Evolutionary conservation across 1,139 yeast genomes (phyloP).

Genomic region (Geotrichum carabidarum): DNA sequence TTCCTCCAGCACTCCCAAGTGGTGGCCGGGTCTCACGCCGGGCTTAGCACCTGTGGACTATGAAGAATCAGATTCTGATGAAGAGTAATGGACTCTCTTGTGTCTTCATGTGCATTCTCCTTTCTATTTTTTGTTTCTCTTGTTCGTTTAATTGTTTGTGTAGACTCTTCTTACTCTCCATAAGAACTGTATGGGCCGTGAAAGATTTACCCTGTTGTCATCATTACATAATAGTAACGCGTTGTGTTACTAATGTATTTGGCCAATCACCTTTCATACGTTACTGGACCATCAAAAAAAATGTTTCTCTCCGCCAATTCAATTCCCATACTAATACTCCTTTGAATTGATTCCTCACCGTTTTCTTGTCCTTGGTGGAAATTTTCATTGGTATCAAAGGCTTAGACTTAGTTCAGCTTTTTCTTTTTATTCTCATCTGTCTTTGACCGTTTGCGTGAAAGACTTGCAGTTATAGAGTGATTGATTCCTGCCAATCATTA

Average conservation of each 20-base stretch:
- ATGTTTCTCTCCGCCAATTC: background rate
- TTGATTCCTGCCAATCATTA: background rate
- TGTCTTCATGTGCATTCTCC: background rate
- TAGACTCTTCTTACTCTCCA: background rate
- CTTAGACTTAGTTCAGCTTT: too few species aligned
- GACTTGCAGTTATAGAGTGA: too few species aligned
- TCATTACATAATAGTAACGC: too few species aligned
- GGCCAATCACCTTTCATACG: background rate
- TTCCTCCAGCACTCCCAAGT: slow-evolving; percentile 31
- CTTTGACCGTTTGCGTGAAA: too few species aligned
- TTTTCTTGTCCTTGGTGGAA: too few species aligned
- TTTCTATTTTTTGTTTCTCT: background rate
- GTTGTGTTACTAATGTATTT: background rate
- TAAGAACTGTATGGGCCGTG: too few species aligned
- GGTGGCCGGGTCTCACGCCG: slow-evolving; percentile 72
- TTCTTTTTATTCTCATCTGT: too few species aligned
- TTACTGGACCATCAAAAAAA: background rate
- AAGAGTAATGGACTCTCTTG: background rate
- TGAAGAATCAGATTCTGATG: slow-evolving; percentile 36
- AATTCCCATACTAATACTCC: background rate
- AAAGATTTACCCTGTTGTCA: too few species aligned
- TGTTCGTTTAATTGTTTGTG: slow-evolving; percentile 8
- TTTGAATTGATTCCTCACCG: background rate
- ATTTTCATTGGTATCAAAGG: too few species aligned
- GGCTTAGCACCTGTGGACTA: slow-evolving; percentile 87